Base-by-base conservation (phyloP, 2,329 filamentous ascomycete species). In the Boeremia exigua region DNA sequence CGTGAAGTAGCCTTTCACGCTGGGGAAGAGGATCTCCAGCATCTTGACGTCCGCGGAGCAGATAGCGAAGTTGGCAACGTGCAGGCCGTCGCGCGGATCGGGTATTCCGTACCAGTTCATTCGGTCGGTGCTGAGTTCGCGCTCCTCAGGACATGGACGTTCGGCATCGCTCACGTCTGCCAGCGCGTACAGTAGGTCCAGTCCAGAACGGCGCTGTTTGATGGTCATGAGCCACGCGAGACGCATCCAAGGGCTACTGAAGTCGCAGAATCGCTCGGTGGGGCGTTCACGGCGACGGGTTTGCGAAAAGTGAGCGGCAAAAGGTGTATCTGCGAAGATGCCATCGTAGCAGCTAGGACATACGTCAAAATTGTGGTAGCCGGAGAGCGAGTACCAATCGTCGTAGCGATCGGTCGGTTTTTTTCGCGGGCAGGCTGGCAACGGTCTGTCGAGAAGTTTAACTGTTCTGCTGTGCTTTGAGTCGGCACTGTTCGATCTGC, bases 201-300 rank as follows among this genome's bases (percentile, higher is more conserved):
- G 77, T 61, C 91, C 86, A 3, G 83, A 80, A 15, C 84, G 80
- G 11, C 85, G 78, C 62, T 91, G 85, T 73, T 92, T 92, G 48
- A 90, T 78, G 2, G 88, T 93, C 59, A 96, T 81, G 3, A 93
- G 81, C 86, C 90, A 96, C 0, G 92, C 92, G 34, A 96, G 86
- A 27, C 91, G 87, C 66, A 91, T 88, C 91, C 92, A 97, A 0
- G 88, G 85, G 11, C 86, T 83, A 28, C 90, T 91, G 74, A 97
- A 91, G 61, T 92, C 88, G 76, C 94, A 98, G 40, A 83, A 80
- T 7, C 90, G 81, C 40, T 84, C 81, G 36, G 81, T 79, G 12
- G 84, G 82, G 2, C 82, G 78, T 4, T 85, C 80, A 14, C 86
- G 84, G 27, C 81, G 78, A 28, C 85, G 81, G 32, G 85, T 84